phyloP scores from a whole-genome alignment of 345 rosid genomes.

The Iberis pinnata region DNA sequence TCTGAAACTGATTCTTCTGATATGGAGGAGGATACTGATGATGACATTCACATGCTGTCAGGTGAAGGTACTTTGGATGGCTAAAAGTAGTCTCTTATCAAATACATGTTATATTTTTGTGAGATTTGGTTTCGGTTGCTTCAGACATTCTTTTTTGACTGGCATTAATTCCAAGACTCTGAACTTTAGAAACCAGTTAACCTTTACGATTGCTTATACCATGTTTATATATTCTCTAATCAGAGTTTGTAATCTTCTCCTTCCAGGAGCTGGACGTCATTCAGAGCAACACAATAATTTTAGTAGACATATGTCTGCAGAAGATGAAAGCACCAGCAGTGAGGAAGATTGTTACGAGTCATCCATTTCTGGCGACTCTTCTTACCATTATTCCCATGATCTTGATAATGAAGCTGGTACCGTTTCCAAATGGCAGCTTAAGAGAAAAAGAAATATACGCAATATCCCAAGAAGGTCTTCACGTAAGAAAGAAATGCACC shows the following conservation, averaged over 20 bases:
- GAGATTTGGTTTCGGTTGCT: not conserved
- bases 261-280: conserved; percentile 29
- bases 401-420: conserved; percentile 42
- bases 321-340: conserved; percentile 64
- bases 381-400: conserved; percentile 43
- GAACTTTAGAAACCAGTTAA: not conserved
- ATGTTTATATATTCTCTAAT: conserved; percentile 10
- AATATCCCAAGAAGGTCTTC: conserved; percentile 49
- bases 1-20: conserved; percentile 73
- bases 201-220: conserved; percentile 1
- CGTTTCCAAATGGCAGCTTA: conserved; percentile 86
- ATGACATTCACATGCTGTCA: conserved; percentile 55
- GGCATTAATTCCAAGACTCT: not conserved
- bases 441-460: conserved; percentile 81
- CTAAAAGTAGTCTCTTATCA: conserved; percentile 12
- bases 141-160: conserved; percentile 5
- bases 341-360: conserved; percentile 66
- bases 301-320: conserved; percentile 38
- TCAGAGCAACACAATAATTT: conserved; percentile 22
- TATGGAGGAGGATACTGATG: conserved; percentile 73
- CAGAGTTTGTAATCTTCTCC: conserved; percentile 16
- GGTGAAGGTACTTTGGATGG: conserved; percentile 36
- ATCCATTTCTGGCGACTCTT: conserved; percentile 57
- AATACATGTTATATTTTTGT: conserved; percentile 3
- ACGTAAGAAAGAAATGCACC: conserved; percentile 28